phyloP scores from a whole-genome alignment of 305 asterid species.

The Fraxinus paxiana region DNA sequence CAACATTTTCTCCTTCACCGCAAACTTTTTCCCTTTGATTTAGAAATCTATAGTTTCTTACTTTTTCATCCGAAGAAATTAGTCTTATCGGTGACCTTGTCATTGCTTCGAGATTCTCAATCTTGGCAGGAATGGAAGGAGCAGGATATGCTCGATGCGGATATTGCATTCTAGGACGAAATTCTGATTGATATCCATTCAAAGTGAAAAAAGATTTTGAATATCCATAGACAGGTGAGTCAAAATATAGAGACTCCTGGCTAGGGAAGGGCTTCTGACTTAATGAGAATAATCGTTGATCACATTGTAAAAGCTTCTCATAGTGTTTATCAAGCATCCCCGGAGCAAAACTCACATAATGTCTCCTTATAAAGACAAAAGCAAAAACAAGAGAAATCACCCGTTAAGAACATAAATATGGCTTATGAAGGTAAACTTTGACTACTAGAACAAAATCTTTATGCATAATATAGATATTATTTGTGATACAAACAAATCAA shows the following conservation, averaged over 20 bases:
- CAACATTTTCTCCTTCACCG: not conserved
- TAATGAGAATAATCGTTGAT: conserved; percentile 30
- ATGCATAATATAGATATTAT: not conserved
- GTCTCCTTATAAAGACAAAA: conserved; percentile 37
- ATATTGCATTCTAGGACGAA: not conserved
- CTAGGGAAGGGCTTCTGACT: conserved; percentile 46
- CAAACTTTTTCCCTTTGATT: conserved; percentile 10
- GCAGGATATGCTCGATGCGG: not conserved
- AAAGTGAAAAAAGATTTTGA: conserved; percentile 13
- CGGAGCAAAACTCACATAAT: conserved; percentile 34
- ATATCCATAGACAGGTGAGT: conserved; percentile 13
- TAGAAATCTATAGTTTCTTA: not conserved
- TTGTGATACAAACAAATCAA: not conserved
- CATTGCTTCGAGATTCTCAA: not conserved
- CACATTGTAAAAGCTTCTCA: conserved; percentile 43
- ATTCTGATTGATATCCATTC: conserved; percentile 9
- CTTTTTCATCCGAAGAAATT: not conserved
- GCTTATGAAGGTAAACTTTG: no score
- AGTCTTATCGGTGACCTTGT: not conserved
- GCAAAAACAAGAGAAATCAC: not conserved
- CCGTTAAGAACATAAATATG: no score
- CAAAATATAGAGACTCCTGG: conserved; percentile 32
- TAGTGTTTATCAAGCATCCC: conserved; percentile 45
- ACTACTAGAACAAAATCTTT: not conserved
- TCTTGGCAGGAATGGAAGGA: not conserved